Base-by-base conservation (phyloP, 169 alveolate species). In the Theileria orientalis region DNA sequence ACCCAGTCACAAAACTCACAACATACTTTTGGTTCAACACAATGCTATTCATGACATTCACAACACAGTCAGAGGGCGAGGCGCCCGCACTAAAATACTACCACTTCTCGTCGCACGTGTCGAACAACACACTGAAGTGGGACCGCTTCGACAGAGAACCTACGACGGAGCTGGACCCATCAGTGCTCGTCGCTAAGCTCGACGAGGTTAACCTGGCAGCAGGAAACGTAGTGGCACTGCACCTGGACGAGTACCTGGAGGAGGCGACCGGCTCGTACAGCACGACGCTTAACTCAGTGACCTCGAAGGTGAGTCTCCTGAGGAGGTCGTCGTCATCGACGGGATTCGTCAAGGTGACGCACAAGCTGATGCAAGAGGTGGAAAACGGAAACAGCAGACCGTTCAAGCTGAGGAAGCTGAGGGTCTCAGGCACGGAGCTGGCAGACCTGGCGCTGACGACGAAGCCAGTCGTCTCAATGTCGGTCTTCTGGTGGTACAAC, bases 261-360 rank as follows among this genome's bases (percentile, higher is more conserved):
- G 35, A 27, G 14, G 47, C 56, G 6, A 59, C 69, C 1, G 69
- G 69, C 19, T 11, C 69, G n/a, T 59, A 59, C 25, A 59, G 8
- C 29, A 35, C 49, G 14, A 33, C 21, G 44, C 5, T 14, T 59
- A 37, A 59, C 25, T 27, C 16, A 11, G 49, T 35, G 8, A 32
- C 49, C 19, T 27, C 25, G 7, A 59, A 14, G 21, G 19, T 59
- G 30, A 40, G 40, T 40, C 69, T 59, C 25, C 40, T 33, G 8
- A 59, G 69, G 25, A 27, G 49, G 30, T 35, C 69, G 21, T 35
- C 52, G 21, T 35, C 52, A 21, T 37, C 19, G 37, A 35, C 69
- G 40, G 69, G 49, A 21, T 59, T 59, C 25, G 69, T 59, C 37
- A 59, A 59, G 44, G 7, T 59, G 14, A 32, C 44, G 25, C 69